Base-by-base conservation (phyloP, 352 stramenopile genomes). In the Phytophthora nicotianae region DNA sequence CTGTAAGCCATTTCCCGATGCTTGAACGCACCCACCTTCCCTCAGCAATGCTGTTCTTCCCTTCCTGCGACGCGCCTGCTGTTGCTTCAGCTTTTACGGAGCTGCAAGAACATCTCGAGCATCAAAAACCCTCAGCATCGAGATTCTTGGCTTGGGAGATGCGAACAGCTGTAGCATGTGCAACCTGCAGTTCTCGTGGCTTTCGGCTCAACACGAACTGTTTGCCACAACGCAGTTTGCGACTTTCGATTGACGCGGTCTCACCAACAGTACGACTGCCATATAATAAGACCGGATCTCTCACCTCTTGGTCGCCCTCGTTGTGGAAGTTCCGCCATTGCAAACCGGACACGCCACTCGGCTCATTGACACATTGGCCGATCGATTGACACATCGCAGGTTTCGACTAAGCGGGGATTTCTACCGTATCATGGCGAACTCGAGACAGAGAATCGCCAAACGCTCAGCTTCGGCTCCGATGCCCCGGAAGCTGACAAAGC, bases 1-100 rank as follows among this genome's bases (percentile, higher is more conserved):
- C 10, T 46, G 32, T 59, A 40, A 62, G 11, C 16, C 19, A 50
- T 14, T 27, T 63, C 17, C 32, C 20, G 5, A 21, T 9, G 9
- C 27, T 6, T 11, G 19, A 54, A 53, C 17, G 29, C 45, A 68
- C 29, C 53, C 61, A 58, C 41, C 27, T 47, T 60, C 62, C 42
- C 37, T 45, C 46, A 20, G 46, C 52, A 68, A 48, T 61, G 55
- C 49, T 13, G 23, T 20, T 57, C 55, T 60, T 40, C 35, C 65
- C 49, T 65, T 70, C 55, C 62, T 65, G 55, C 49, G 55, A 70
- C 42, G 57, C 50, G 27, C 57, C 62, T 71, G 62, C 62, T 70
- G 62, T 70, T 65, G 42, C 43, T 61, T 65, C 26, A 57, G 62
- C 21, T 71, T 70, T 53, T 71, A 71, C 62, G 57, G 62, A 71